Base-by-base conservation (phyloP, 2,329 filamentous ascomycete genomes). In the Colletotrichum truncatum region DNA sequence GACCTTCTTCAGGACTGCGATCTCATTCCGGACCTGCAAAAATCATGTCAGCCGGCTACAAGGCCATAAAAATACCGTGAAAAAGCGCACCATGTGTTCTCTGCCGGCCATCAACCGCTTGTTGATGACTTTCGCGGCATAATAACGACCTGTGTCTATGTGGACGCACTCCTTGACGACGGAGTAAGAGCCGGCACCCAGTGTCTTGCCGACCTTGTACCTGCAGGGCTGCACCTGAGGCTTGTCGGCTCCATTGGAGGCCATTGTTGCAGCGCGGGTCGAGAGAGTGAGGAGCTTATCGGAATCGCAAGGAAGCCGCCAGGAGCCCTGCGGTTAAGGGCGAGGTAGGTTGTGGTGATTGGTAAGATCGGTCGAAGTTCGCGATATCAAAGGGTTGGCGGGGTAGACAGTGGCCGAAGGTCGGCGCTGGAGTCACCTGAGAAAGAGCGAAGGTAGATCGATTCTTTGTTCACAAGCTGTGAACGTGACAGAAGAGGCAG, bases 101-200 rank as follows among this genome's bases (percentile, higher is more conserved):
- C 96, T 88, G 32, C 96, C 96, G 6, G 94, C 93, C 96, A 99
- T 99, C 70, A 99, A 84, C 63, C 95, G 87, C 86, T 99, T 99
- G 83, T 99, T 99, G 81, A 99, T 99, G 68, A 99, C 96, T 79
- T 99, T 99, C 67, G 96, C 95, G 26, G 96, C 96, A 89, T 98
- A 99, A 81, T 98, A 98, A 70, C 94, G 90, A 46, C 95, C 95
- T 0, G 96, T 98, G 73, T 98, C 95, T 74, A 98, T 98, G 78
- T 99, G 96, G 26, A 98, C 94, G 77, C 96, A 99, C 82, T 99
- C 96, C 79, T 98, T 98, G 68, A 99, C 96, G 52, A 98, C 96
- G 36, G 94, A 98, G 81, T 99, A 99, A 62, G 94, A 98, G 69
- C 96, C 96, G 32, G 96, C 94, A 68, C 96, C 96, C 60, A 99